Conservation (phyloP, 208 protist genomes). For the Acanthamoeba lenticulata region DNA sequence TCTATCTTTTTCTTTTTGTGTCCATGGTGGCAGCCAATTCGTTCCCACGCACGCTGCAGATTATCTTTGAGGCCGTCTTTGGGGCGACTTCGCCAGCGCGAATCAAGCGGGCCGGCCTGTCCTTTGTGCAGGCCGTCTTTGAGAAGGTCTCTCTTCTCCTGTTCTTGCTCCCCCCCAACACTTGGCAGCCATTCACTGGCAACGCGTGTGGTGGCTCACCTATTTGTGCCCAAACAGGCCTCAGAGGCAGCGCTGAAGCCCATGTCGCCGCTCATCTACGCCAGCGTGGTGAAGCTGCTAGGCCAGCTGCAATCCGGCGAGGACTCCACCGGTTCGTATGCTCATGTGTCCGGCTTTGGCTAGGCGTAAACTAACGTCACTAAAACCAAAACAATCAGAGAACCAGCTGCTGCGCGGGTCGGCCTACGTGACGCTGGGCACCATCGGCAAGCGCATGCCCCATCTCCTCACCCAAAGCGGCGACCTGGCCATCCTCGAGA, state of each 20-base stretch:
- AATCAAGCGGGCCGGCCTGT: conserved; percentile 32
- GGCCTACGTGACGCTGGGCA: conserved; percentile 47
- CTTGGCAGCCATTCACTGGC: neutral
- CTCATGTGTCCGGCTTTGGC: neutral
- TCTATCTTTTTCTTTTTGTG: too few species aligned
- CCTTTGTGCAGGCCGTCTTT: conserved; percentile 43
- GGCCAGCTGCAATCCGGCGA: conserved; percentile 29
- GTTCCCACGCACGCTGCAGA: conserved; percentile 59
- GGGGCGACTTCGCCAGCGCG: conserved; percentile 31
- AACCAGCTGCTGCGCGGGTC: conserved; percentile 43
- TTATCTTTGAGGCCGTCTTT: conserved; percentile 70
- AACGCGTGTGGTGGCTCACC: neutral
- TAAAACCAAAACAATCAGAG: conserved; percentile 2
- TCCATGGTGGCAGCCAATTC: neutral
- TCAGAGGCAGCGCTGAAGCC: conserved; percentile 38
- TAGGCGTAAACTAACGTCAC: too few species aligned
- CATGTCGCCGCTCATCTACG: conserved; percentile 60
- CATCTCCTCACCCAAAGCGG: conserved; percentile 9
- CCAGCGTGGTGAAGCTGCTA: conserved; percentile 45
- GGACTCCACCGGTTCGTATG: neutral
- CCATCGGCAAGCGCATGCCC: conserved; percentile 62
- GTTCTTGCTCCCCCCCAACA: neutral
- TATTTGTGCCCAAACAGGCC: neutral
- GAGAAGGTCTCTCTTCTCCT: neutral
- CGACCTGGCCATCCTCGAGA: conserved; percentile 44